Evolutionary conservation across 768 basidiomycete genomes (phyloP), one percentile per base, ranked within the genome.

Genomic region (Hortiboletus campestris): DNA sequence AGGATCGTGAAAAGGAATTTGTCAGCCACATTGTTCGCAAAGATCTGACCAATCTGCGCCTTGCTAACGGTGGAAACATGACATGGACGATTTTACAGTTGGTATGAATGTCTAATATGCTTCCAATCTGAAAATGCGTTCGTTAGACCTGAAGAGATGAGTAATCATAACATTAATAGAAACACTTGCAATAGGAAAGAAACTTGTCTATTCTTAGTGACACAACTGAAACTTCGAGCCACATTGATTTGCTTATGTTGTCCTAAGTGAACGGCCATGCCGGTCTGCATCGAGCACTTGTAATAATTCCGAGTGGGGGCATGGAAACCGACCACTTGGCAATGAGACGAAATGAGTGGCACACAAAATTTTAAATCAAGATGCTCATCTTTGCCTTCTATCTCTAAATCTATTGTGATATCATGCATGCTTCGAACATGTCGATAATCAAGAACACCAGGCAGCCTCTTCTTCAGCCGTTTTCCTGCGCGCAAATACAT

Each of bases 401-500:
- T 55, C 5, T 43, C 42, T 47, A 46, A 13, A 6, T 58, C 43
- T 55, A 60, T 43, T 25, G 25, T 25, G 25, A 45, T 38, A 38
- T 42, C 28, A 32, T 46, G 14, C 29, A 43, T 34, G 20, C 9
- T 29, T 32, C 29, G 3, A n/a, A 36, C n/a, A 28, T 22, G 32
- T 32, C 36, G 32, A 44, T 25, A 10, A 47, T 58, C 51, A 63
- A 45, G 40, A 28, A 50, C 22, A 29, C 68, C 63, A 68, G 22
- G 32, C 29, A 35, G 34, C 52, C 53, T 59, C 60, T 51, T 70
- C 68, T 36, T 63, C 56, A 4, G 35, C 34, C n/a, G 57, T 54
- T 58, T 85, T 86, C 64, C 70, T 78, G 46, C 81, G 77, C 8
- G 89, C 91, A 68, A 94, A 94, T 31, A 94, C 89, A 59, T 94